Evolutionary conservation across 2,329 filamentous ascomycete genomes (phyloP), one percentile per base, ranked within the genome.

Genomic region (Lachnellula subtilissima): DNA sequence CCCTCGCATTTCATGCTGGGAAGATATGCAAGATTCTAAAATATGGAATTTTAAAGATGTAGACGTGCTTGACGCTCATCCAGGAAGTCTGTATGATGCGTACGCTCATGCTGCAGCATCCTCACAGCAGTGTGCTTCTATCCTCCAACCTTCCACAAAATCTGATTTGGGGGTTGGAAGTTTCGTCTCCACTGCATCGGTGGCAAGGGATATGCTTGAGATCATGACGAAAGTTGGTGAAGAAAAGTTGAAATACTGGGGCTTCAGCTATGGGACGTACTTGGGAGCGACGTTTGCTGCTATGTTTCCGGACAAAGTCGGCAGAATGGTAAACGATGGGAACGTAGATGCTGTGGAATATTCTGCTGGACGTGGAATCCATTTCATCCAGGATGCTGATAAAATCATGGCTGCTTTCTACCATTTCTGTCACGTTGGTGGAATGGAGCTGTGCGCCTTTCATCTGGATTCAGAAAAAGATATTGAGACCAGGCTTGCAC

Each of bases 221-320:
- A 51, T 60, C 35, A 47, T 50, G 48, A 43, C 37, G 2, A 35
- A 51, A 25, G 23, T 23, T 9, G 22, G 47, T 0, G 19, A 51
- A 2, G 15, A 46, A 14, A 45, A 37, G 2, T 9, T 60, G 6
- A 50, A 54, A 11, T 64, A 78, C 60, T 74, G 76, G 69, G 78
- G 79, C 0, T 74, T 80, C 52, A 79, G 76, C 5, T 82, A 82
- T 56, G 75, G 75, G 5, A 76, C 73, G 0, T 67, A 73, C 6
- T 65, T 77, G 4, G 75, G 75, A 1, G 72, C 71, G n/a, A 74
- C 71, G 0, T 77, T 78, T 56, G 75, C 75, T 8, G 70, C 71
- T 4, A 69, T 77, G 66, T 76, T 71, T 54, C 75, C 75, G 0
- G 69, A 69, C 0, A 67, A 66, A 22, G 65, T 79, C 8, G 75